Evolutionary conservation across 2,329 filamentous ascomycete species (phyloP).

Genomic region (Balansia obtecta): DNA sequence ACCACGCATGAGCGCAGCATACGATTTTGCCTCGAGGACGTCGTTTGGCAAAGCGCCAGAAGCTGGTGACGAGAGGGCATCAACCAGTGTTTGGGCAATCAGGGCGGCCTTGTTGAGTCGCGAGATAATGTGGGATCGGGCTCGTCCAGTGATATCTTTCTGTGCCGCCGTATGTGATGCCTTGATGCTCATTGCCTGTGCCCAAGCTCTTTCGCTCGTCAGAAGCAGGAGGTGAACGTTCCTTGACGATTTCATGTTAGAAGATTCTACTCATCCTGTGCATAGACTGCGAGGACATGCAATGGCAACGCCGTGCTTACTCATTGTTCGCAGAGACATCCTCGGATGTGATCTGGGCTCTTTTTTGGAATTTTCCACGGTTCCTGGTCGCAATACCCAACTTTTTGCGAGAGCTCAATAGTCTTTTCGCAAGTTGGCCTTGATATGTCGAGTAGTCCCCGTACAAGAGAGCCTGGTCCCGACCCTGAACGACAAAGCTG

Average conservation of each 20-base stretch:
- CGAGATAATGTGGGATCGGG: slow-evolving; percentile 79
- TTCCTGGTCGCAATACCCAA: slow-evolving; percentile 74
- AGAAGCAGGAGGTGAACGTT: slow-evolving; percentile 70
- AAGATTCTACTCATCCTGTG: not conserved
- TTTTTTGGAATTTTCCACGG: slow-evolving; percentile 72
- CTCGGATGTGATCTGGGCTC: slow-evolving; percentile 56
- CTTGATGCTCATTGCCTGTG: slow-evolving; percentile 92
- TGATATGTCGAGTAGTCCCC: slow-evolving; percentile 85
- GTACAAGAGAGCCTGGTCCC: slow-evolving; percentile 74
- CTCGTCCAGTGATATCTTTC: slow-evolving; percentile 65
- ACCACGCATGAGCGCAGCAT: slow-evolving; percentile 64
- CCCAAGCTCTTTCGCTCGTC: slow-evolving; percentile 84
- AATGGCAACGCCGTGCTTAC: not conserved
- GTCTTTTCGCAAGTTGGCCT: slow-evolving; percentile 62
- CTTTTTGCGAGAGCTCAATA: slow-evolving; percentile 75
- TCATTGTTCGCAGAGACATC: slow-evolving; percentile 41
- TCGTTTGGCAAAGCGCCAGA: slow-evolving; percentile 58
- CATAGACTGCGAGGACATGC: not conserved
- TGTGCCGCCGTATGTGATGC: slow-evolving; percentile 66
- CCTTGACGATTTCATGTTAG: slow-evolving; percentile 28
- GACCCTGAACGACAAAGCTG: slow-evolving; percentile 62
- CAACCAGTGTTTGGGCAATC: slow-evolving; percentile 55
- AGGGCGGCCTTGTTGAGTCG: slow-evolving; percentile 69
- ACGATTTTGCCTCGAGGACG: slow-evolving; percentile 75
- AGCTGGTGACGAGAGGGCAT: slow-evolving; percentile 50